These are phyloP conservation scores for Paecilomyces fulvus DNA, from an alignment of 2,329 filamentous ascomycete species.

Conservation along the genomic window DNA sequence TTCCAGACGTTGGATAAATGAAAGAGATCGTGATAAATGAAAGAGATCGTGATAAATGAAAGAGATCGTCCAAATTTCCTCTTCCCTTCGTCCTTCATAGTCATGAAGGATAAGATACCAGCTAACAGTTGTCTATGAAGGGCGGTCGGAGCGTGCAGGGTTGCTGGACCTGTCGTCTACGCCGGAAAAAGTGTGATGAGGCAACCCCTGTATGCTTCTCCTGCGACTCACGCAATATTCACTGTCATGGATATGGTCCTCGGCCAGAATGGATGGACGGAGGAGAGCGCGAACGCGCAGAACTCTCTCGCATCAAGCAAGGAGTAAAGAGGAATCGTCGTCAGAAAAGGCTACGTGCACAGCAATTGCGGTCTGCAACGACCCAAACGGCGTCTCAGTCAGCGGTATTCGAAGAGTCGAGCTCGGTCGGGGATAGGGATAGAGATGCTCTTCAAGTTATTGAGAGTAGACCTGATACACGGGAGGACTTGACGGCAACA, in stretches of 20 bases:
- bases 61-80: neutral
- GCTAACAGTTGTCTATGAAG: neutral
- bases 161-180: constrained; percentile 17
- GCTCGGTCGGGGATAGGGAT: neutral
- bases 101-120: neutral
- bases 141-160: constrained; percentile 2
- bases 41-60: neutral
- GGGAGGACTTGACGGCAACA: neutral
- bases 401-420: neutral
- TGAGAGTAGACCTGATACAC: neutral
- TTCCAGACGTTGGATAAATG: too few relatives aligned
- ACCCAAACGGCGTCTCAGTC: neutral
- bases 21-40: neutral
- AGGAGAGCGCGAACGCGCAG: neutral
- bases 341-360: neutral
- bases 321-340: neutral
- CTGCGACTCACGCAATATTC: constrained; percentile 11
- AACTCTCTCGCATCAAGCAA: neutral
- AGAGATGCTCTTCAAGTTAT: neutral
- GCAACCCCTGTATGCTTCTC: constrained; percentile 8
- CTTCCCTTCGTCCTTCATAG: neutral
- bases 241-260: constrained; percentile 17
- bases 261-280: constrained; percentile 18
- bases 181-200: constrained; percentile 14
- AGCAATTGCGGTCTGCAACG: neutral